A percentile compares a stretch with the other conserved stretches of the same genome.
phyloP scores from a whole-genome alignment of 2,329 filamentous ascomycete species.

The Huntiella omanensis region DNA sequence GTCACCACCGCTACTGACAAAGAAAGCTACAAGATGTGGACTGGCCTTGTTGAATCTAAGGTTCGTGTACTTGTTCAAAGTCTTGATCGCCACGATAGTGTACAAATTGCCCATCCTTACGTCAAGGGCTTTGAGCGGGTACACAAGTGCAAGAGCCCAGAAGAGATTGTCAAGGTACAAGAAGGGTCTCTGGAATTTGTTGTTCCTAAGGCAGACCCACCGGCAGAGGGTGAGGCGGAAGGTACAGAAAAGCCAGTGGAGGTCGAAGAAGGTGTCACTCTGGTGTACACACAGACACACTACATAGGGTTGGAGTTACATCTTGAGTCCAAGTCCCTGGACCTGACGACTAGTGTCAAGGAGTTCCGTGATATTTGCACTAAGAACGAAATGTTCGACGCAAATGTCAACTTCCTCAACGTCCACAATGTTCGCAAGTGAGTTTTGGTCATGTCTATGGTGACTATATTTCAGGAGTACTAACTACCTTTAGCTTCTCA shows the following conservation, averaged over 20 bases:
- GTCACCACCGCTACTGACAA: constrained; percentile 66
- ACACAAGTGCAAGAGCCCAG: constrained; percentile 45
- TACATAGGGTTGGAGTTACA: constrained; percentile 78
- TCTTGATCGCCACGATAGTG: constrained; percentile 61
- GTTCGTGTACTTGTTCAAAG: constrained; percentile 68
- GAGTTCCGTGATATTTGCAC: constrained; percentile 74
- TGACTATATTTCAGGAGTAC: constrained; percentile 10
- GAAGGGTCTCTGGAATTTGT: constrained; percentile 32
- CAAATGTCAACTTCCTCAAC: constrained; percentile 56
- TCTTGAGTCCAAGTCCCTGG: constrained; percentile 57
- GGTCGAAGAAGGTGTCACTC: constrained; percentile 14
- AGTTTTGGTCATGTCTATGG: constrained; percentile 18
- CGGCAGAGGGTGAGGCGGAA: constrained; percentile 13
- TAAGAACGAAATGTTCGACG: constrained; percentile 55
- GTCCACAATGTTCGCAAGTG: constrained; percentile 78
- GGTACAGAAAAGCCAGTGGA: constrained; percentile 2
- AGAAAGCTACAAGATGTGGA: constrained; percentile 73
- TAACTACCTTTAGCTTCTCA: constrained; percentile 43
- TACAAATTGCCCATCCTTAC: constrained; percentile 74
- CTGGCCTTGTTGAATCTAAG: constrained; percentile 84
- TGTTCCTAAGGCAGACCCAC: constrained; percentile 14
- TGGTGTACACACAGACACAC: constrained; percentile 75
- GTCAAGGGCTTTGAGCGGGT: constrained; percentile 79
- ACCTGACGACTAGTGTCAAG: constrained; percentile 64
- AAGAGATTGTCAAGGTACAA: constrained; percentile 33